These are phyloP conservation scores for Penicillium angulare DNA, from an alignment of 495 filamentous ascomycete genomes.

Conservation along the genomic window DNA sequence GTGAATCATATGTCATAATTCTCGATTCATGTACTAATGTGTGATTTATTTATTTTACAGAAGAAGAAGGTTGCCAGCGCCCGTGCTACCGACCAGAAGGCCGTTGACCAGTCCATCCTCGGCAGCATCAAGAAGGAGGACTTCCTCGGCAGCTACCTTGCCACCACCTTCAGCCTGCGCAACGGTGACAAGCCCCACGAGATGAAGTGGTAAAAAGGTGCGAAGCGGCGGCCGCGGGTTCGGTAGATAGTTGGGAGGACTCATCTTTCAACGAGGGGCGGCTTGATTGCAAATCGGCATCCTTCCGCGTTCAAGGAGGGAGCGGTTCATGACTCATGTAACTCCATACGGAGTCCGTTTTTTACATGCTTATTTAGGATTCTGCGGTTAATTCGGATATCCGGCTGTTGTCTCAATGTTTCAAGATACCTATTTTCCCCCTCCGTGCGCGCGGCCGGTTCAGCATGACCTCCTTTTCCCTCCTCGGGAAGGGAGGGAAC, in stretches of 20 bases:
- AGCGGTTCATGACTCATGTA: conserved; percentile 45
- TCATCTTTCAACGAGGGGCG: conserved; percentile 40
- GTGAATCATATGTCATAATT: no score
- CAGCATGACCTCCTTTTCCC: conserved; percentile 28
- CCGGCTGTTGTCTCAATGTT: conserved; percentile 36
- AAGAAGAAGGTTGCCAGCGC: conserved; percentile 91
- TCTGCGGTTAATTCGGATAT: conserved; percentile 37
- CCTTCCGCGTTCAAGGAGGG: conserved; percentile 28
- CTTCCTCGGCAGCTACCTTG: conserved; percentile 83
- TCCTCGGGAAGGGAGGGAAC: conserved; percentile 14
- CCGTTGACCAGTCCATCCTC: conserved; percentile 89
- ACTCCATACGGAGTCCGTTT: conserved; percentile 39
- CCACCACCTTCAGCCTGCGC: conserved; percentile 89
- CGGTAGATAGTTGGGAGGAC: conserved; percentile 47
- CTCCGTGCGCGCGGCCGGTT: conserved; percentile 34
- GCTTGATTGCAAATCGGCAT: conserved; percentile 42
- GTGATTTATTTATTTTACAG: conserved; percentile 51
- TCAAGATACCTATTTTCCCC: conserved; percentile 27
- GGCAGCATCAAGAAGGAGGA: conserved; percentile 94
- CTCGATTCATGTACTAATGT: conserved; percentile 12
- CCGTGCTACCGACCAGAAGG: conserved; percentile 95
- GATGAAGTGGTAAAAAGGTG: conserved; percentile 79
- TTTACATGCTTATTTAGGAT: conserved; percentile 32
- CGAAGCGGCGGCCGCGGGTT: conserved; percentile 46
- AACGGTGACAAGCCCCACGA: conserved; percentile 98